Conservation (phyloP, 108 stramenopile species). For the Tribonema minus region DNA sequence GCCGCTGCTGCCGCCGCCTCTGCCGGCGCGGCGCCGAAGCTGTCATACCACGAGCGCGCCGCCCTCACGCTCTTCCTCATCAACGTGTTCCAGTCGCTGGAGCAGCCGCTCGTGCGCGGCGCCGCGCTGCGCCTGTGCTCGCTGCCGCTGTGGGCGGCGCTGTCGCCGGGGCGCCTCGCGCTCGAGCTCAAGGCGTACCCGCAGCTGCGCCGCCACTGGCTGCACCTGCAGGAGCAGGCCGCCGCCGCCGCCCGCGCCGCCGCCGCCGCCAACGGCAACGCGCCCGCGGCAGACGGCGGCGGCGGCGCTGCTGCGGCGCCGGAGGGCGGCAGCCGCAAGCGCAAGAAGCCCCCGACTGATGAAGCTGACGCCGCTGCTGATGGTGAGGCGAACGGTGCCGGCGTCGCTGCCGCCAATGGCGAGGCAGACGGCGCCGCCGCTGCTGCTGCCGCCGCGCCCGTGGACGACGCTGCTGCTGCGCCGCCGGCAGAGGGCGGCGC, state of each 20-base stretch:
- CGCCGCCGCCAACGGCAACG: background rate
- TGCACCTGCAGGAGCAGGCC: conserved; percentile 28
- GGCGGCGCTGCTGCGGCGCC: background rate
- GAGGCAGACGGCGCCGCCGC: no score
- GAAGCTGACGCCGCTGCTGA: background rate
- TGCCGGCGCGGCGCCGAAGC: conserved; percentile 6
- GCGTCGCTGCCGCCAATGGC: background rate
- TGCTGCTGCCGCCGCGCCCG: no score
- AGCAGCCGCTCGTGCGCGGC: conserved; percentile 29
- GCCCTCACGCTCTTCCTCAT: conserved; percentile 15
- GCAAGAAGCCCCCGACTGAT: background rate
- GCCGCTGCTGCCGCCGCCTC: conserved; percentile 2
- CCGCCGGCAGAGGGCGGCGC: background rate
- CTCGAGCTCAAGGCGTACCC: conserved; percentile 43
- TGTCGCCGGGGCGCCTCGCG: conserved; percentile 27
- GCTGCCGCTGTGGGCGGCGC: conserved; percentile 47
- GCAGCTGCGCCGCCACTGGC: conserved; percentile 47
- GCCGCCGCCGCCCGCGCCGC: background rate
- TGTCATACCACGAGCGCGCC: conserved; percentile 13
- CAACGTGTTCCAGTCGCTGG: conserved; percentile 23
- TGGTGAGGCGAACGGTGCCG: background rate
- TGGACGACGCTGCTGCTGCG: background rate
- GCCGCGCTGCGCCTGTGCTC: conserved; percentile 31
- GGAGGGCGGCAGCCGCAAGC: background rate
- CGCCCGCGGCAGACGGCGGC: background rate